Base-by-base conservation (phyloP, 2,329 filamentous ascomycete species). In the Phyllosticta citribraziliensis region DNA sequence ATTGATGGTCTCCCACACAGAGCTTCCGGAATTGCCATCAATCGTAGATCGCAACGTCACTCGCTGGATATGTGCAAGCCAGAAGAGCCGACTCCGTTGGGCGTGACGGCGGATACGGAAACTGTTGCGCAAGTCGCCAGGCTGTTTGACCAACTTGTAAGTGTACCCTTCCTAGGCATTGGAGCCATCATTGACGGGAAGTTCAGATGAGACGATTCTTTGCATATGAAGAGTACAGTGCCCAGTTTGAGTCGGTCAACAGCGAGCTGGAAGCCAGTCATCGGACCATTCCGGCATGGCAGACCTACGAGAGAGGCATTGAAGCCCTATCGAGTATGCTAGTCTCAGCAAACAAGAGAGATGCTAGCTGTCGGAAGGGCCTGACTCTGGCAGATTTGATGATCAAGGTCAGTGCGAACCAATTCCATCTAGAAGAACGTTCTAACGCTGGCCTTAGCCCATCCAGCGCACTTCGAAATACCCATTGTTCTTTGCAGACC, bases 381-480 rank as follows among this genome's bases (percentile, higher is more conserved):
- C 77, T 96, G 65, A 91, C 88, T 1, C 84, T 97, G 65, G 84
- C 86, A 56, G 94, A 97, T 74, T 80, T 97, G 5, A 80, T 97
- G 60, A 91, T 97, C 66, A 97, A 97, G 83, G 91, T 90, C 67
- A 65, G 73, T 35, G 17, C 14, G 22, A 50, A 22, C 50, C 40
- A n/a, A n/a, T n/a, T n/a, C 17, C 40, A 47, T 6, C 20, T 2
- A 57, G 19, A 56, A 9, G 54, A 22, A 17, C n/a, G 35, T 11
- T 63, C 22, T 53, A n/a, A 47, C 40, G 4, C 40, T 14, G 40
- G 57, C 12, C 30, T 17, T 60, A 96, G 89, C 94, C 93, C 0
- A 92, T 97, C 20, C 93, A 99, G 74, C 84, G 93, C 60, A 83
- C 97, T 22, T 96, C 91, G 77, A 91, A 88, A 75, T 97, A 97